These are phyloP conservation scores for Ascochyta lentis DNA, from an alignment of 2,329 filamentous ascomycete species.

Conservation along the genomic window DNA sequence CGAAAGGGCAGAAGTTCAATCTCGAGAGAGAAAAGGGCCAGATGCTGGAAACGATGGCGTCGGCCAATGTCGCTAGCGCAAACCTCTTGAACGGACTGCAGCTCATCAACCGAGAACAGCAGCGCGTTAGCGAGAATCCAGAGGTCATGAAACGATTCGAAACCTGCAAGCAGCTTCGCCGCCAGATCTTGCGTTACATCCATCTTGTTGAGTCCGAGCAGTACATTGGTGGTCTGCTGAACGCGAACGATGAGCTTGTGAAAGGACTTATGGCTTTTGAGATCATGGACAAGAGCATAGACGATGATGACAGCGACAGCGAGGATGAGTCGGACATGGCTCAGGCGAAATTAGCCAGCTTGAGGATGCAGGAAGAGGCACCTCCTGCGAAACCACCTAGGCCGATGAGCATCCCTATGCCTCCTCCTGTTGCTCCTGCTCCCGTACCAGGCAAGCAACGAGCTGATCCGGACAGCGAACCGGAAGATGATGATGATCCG, in stretches of 20 bases:
- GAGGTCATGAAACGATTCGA: conserved; percentile 81
- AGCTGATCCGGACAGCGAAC: conserved; percentile 63
- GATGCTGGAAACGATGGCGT: conserved; percentile 88
- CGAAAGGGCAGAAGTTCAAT: conserved; percentile 72
- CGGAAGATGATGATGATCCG: conserved; percentile 75
- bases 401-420: conserved; percentile 52
- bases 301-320: conserved; percentile 72
- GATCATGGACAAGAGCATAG: conserved; percentile 86
- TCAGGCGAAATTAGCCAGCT: conserved; percentile 53
- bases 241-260: conserved; percentile 96
- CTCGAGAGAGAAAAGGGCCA: conserved; percentile 85
- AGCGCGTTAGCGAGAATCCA: conserved; percentile 85
- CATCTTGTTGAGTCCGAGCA: conserved; percentile 88
- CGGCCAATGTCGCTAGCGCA: conserved; percentile 87
- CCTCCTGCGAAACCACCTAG: conserved; percentile 59
- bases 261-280: conserved; percentile 93
- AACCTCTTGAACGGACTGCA: conserved; percentile 88
- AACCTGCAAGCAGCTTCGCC: conserved; percentile 80
- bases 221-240: conserved; percentile 87
- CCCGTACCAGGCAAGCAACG: conserved; percentile 45
- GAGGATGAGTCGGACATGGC: conserved; percentile 55
- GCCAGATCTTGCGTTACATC: conserved; percentile 89
- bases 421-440: conserved; percentile 31
- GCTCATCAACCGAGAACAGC: conserved; percentile 85
- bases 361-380: conserved; percentile 50